These are phyloP conservation scores for Phytophthora colocasiae DNA, from an alignment of 352 stramenopile species.

Conservation along the genomic window DNA sequence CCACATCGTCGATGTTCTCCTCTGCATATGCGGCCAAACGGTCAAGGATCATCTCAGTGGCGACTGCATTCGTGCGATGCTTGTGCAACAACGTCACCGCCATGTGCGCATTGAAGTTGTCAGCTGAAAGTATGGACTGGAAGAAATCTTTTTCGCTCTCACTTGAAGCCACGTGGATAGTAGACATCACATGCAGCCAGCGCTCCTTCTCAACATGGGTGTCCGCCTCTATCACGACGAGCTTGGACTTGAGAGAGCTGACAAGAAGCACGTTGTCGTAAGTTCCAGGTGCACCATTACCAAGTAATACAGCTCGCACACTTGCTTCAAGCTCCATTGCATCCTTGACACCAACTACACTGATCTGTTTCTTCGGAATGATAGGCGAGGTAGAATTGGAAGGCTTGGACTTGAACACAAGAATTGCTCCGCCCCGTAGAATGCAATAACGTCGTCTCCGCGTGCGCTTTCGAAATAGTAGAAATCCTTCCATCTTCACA, in stretches of 20 bases:
- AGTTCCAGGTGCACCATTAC: conserved; percentile 29
- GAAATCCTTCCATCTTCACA: conserved; percentile 64
- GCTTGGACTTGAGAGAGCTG: conserved; percentile 77
- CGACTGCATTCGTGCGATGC: conserved; percentile 70
- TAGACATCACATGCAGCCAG: conserved; percentile 77
- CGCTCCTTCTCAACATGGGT: conserved; percentile 78
- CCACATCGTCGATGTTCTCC: conserved; percentile 76
- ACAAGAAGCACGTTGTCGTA: conserved; percentile 71
- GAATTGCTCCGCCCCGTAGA: conserved; percentile 57
- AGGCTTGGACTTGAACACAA: conserved; percentile 74
- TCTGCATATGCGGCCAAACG: conserved; percentile 69
- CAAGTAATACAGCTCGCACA: conserved; percentile 58
- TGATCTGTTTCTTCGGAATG: conserved; percentile 61
- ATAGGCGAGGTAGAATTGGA: conserved; percentile 37
- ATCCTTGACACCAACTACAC: conserved; percentile 70
- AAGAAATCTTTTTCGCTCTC: conserved; percentile 65
- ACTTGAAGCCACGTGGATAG: conserved; percentile 61
- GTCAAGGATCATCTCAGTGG: conserved; percentile 72
- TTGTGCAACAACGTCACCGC: conserved; percentile 76
- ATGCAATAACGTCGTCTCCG: conserved; percentile 76
- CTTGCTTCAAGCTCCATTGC: conserved; percentile 64
- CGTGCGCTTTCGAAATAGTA: conserved; percentile 65
- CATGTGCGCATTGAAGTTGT: conserved; percentile 70
- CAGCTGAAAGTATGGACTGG: conserved; percentile 60
- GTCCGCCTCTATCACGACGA: conserved; percentile 72